Base-by-base conservation (phyloP, 2,329 filamentous ascomycete genomes). In the Arthrobotrys sphaeroides region DNA sequence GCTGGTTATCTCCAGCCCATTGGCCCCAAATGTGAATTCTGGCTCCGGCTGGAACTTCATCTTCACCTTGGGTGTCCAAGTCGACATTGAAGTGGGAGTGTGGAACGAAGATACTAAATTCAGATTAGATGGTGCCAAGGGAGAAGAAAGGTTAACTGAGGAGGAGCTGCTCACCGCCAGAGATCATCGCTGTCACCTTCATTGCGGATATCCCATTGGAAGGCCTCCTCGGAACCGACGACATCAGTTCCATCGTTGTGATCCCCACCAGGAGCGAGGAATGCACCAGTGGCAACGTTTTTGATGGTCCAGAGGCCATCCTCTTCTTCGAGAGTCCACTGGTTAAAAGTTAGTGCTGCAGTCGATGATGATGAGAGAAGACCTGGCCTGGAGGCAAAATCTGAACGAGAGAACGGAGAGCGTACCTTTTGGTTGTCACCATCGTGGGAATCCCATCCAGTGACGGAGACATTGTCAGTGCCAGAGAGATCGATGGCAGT, bases 361-460 rank as follows among this genome's bases (percentile, higher is more conserved):
- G n/a, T 38, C 18, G 2, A 22, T 5, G 28, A 38, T 22, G 18
- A 13, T 18, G 18, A n/a, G 12, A 51, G 1, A n/a, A 31, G n/a
- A 12, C 3, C n/a, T 53, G 12, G 6, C 3, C n/a, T 53, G 12
- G 6, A 5, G 26, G 5, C 33, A 33, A 16, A 12, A 9, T 38
- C 3, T 24, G 24, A 36, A 36, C 2, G n/a, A 18, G 20, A 20
- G 24, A 36, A 36, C 2, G n/a, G 26, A 31, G 28, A 5, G 12
- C 16, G 4, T 10, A 66, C 62, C 47, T 66, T 53, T 5, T 66
- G 62, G 28, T 66, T 66, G 18, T 66, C 49, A 31, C 62, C 62
- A 57, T 57, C 62, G 24, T 53, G 33, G 7, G 38, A 51, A 7
- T 43, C 40, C 62, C 62, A 66, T 7, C 62, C 62, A 10, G 33